Evolutionary conservation across 768 basidiomycete genomes (phyloP), one percentile per base, ranked within the genome.

Genomic region (Phlebiopsis flavidoalba): DNA sequence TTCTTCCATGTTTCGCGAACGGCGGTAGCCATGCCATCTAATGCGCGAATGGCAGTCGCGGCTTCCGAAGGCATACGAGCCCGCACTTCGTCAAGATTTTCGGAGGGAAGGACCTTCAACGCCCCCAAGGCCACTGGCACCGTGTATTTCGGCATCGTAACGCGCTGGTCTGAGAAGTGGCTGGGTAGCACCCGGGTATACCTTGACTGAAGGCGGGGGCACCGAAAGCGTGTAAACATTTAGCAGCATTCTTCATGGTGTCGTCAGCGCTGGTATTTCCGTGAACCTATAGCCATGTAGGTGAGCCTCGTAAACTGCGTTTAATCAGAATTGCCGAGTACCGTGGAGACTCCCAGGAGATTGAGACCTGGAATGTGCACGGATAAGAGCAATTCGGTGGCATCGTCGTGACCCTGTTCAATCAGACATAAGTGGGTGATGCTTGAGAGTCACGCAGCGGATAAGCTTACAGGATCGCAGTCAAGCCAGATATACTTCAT

Each of bases 321-420:
- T 47, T 40, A 31, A 50, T 10, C 37, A 35, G 12, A 8, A 15
- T 11, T 53, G 19, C 26, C 15, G 47, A 24, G 60, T 72, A 91
- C 93, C 24, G 91, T 91, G 0, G 93, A 94, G n/a, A 95, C 75
- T 1, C 93, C 94, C 6, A 93, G 73, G 19, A 96, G 82, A 40
- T 80, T 72, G 59, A 94, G 80, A 61, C 86, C 79, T 1, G 81
- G 78, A 12, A 80, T 79, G 64, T 91, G 83, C 5, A 89, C 69
- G 4, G 91, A 91, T 8, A 95, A 74, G 69, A 95, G 75, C 54
- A 95, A 86, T 3, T 91, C 92, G 11, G 85, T 86, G 5, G 90
- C 94, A 75, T 95, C 93, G 67, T 96, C 93, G 67, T 95, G 93
- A 14, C 93, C 93, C 90, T 92, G 54, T 50, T 10, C 12, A 8